Evolutionary conservation across 2,329 filamentous ascomycete genomes (phyloP).

Genomic region (Thermoascus crustaceus): DNA sequence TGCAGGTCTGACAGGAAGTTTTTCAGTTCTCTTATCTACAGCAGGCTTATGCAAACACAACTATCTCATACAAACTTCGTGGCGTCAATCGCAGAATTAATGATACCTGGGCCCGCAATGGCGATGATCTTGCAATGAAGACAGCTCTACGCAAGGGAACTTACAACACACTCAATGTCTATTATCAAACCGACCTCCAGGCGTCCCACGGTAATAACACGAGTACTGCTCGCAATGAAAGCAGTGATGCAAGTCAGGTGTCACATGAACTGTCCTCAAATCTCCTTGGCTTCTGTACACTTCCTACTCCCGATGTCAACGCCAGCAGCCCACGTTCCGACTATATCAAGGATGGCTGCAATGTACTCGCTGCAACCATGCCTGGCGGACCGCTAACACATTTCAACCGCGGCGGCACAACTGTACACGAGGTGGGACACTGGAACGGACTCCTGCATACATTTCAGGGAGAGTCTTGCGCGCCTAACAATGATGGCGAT

Average conservation of each 20-base stretch:
- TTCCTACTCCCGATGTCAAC: conserved; percentile 36
- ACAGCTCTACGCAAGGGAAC: conserved; percentile 44
- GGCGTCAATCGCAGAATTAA: conserved; percentile 45
- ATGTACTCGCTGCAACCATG: conserved; percentile 50
- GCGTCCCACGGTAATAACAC: conserved; percentile 15
- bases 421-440: conserved; percentile 41
- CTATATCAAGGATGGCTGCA: conserved; percentile 50
- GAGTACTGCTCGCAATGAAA: conserved; percentile 18
- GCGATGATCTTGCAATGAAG: conserved; percentile 46
- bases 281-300: conserved; percentile 48
- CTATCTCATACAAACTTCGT: conserved; percentile 44
- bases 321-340: conserved; percentile 24
- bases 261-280: conserved; percentile 17
- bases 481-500: conserved; percentile 28
- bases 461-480: conserved; percentile 34
- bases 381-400: conserved; percentile 41
- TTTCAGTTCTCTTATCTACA: conserved; percentile 33
- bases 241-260: conserved; percentile 11
- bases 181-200: conserved; percentile 50
- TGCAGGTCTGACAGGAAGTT: conserved; percentile 2
- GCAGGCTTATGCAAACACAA: conserved; percentile 36
- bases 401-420: conserved; percentile 42
- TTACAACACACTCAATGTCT: conserved; percentile 50
- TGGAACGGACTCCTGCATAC: conserved; percentile 41
- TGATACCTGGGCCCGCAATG: conserved; percentile 46